These are phyloP conservation scores for Ogataea chonburiensis DNA, from an alignment of 805 yeast genomes.

Conservation along the genomic window DNA sequence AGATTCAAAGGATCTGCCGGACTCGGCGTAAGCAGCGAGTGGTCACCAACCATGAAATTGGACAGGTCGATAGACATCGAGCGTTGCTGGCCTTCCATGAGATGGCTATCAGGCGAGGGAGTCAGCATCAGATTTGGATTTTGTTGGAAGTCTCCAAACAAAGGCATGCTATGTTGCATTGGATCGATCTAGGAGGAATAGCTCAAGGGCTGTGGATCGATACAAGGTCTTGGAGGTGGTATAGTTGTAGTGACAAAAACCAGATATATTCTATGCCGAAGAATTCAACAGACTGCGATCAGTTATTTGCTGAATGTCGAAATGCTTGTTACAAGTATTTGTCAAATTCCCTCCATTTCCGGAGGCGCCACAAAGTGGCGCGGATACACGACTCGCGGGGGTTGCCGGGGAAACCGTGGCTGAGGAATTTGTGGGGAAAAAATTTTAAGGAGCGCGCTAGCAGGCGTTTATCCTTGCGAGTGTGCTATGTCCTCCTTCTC, in stretches of 20 bases:
- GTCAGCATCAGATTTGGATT: conserved; percentile 12
- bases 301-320: conserved; percentile 4
- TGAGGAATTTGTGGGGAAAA: conserved; percentile 10
- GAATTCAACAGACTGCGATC: conserved; percentile 1
- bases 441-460: neutral
- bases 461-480: neutral
- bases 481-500: conserved; percentile 6
- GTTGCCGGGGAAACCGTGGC: conserved; percentile 6
- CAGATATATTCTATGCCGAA: neutral
- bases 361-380: conserved; percentile 12
- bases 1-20: conserved; percentile 17
- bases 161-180: conserved; percentile 11
- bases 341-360: conserved; percentile 12
- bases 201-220: neutral
- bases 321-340: conserved; percentile 5
- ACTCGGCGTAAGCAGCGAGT: conserved; percentile 8
- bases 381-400: conserved; percentile 9
- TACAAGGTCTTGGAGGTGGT: neutral
- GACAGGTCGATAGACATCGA: conserved; percentile 21
- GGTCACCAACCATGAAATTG: conserved; percentile 18
- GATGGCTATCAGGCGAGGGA: conserved; percentile 19
- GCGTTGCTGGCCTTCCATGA: conserved; percentile 15
- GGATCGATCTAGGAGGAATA: neutral
- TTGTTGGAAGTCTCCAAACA: conserved; percentile 13
- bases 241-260: neutral